Evolutionary conservation across 305 asterid genomes (phyloP).

Genomic region (Fraxinus floribunda): DNA sequence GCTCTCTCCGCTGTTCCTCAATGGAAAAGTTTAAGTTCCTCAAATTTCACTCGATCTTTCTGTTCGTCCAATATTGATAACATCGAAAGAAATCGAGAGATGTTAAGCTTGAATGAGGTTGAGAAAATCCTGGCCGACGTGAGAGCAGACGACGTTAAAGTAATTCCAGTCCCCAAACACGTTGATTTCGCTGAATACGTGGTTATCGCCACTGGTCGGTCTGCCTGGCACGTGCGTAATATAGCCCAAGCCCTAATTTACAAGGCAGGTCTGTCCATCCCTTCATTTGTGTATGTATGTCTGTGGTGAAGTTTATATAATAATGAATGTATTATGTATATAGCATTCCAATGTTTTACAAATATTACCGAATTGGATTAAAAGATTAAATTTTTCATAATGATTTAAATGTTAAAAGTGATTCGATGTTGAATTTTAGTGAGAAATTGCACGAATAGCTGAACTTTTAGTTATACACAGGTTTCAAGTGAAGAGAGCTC

Average conservation of each 20-base stretch:
- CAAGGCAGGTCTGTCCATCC: constrained; percentile 44
- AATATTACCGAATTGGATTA: not conserved
- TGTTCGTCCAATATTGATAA: constrained; percentile 24
- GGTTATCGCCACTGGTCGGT: constrained; percentile 89
- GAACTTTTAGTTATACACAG: not conserved
- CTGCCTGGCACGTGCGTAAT: constrained; percentile 95
- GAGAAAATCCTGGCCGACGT: constrained; percentile 73
- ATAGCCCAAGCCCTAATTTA: constrained; percentile 85
- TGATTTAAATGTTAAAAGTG: not conserved
- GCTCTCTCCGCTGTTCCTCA: constrained; percentile 29
- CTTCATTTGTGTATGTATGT: not conserved
- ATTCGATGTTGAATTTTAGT: not conserved
- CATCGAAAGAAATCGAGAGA: constrained; percentile 28
- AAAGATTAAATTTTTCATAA: not conserved
- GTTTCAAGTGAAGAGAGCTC: not conserved
- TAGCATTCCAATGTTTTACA: not conserved
- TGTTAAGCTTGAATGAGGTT: constrained; percentile 77
- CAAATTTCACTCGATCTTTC: constrained; percentile 33
- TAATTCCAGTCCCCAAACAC: constrained; percentile 59
- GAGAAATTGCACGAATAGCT: not conserved
- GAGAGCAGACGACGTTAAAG: constrained; percentile 22
- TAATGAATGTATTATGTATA: not conserved
- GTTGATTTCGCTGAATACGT: constrained; percentile 73
- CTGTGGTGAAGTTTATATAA: not conserved
- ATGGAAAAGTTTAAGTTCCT: constrained; percentile 26